Evolutionary conservation across 1,139 yeast genomes (phyloP), one percentile per base, ranked within the genome.

Genomic region (Diutina rugosa): DNA sequence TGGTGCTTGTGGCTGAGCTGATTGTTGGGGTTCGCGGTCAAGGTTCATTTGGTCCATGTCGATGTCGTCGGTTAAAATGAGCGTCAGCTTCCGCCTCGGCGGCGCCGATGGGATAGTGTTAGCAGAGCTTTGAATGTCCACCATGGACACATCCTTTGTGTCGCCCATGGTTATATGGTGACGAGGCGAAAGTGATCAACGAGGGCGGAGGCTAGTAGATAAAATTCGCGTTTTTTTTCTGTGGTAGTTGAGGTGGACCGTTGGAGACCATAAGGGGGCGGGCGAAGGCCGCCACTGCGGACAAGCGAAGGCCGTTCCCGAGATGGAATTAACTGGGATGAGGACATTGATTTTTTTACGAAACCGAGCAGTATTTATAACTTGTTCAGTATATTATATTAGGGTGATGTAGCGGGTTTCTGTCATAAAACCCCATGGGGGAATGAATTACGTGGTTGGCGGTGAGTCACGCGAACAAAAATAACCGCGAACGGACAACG

Each of bases 41-140:
- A 71, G 64, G 58, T 71, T 72, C 67, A 72, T 67, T 57, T 71
- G 72, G 56, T 78, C 83, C 61, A 65, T 60, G 32, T 69, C 73
- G 52, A 63, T 63, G 55, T 73, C 78, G 55, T 75, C 80, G 3
- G 77, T 74, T 46, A 75, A 65, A 35, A 74, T 71, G 54, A 76
- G 63, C 3, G 78, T 75, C 8, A 77, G 72, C 62, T 71, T 73
- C 60, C 79, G 67, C 61, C 79, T 68, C 7, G 58, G 60, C 7
- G 52, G 26, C 7, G 26, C 38, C 14, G 52, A 10, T 4, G 29
- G 6, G 30, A 46, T 14, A 29, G 45, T 51, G 69, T 59, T 61
- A 30, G 60, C 59, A 21, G 63, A 69, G 63, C 64, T 63, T 60
- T 73, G 72, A 3, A 74, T 77, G 58, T 75, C 79, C 56, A 73